phyloP scores from a whole-genome alignment of 2,329 filamentous ascomycete species.

The Trichoderma guizhouense region DNA sequence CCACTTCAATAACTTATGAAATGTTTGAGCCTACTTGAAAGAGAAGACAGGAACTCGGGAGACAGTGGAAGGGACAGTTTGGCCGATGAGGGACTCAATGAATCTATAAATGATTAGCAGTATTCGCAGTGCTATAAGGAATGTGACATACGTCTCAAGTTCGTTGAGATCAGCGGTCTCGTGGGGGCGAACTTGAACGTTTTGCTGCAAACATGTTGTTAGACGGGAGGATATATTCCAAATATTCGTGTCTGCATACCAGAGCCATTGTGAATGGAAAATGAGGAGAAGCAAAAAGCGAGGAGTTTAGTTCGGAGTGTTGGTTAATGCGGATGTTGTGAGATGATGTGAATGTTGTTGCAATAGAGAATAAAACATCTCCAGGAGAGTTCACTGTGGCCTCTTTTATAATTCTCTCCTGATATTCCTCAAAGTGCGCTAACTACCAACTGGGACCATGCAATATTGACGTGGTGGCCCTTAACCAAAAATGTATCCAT shows the following conservation, averaged over 20 bases:
- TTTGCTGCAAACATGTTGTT: not conserved
- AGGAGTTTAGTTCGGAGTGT: not conserved
- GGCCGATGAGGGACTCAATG: not conserved
- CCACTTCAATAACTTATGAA: not conserved
- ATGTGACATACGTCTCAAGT: not conserved
- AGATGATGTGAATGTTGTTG: not conserved
- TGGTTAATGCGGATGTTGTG: not conserved
- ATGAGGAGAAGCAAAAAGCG: too few species aligned
- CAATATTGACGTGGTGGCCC: not conserved
- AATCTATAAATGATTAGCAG: not conserved
- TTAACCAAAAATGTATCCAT: slow-evolving; percentile 1
- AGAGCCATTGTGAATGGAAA: not conserved
- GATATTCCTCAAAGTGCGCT: not conserved
- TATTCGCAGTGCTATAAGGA: not conserved
- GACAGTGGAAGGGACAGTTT: not conserved
- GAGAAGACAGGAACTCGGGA: not conserved
- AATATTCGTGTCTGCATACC: not conserved
- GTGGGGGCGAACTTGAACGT: not conserved
- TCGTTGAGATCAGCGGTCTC: not conserved
- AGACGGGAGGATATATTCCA: not conserved
- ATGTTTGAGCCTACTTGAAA: not conserved
- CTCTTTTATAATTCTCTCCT: not conserved
- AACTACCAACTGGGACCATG: not conserved
- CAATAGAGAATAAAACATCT: not conserved
- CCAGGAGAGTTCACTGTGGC: not conserved